These are phyloP conservation scores for Dissophora ornata DNA, from an alignment of 192 early-diverging fungal genomes.

Conservation along the genomic window DNA sequence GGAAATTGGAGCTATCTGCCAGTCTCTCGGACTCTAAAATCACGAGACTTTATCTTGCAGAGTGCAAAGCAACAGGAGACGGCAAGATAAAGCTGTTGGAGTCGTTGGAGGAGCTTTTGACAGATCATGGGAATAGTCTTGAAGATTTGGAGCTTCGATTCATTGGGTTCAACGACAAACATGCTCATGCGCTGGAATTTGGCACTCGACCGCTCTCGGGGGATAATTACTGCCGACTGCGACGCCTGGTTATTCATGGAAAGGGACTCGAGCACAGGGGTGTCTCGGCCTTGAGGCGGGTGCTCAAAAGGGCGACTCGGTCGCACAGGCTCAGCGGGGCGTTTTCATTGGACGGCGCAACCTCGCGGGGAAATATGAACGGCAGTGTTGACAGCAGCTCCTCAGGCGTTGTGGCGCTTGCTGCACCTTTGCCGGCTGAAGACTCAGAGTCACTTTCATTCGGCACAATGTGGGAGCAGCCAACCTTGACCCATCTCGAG, in stretches of 20 bases:
- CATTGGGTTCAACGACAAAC: constrained; percentile 48
- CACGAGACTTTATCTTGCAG: constrained; percentile 22
- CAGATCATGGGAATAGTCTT: constrained; percentile 13
- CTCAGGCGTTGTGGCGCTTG: neutral
- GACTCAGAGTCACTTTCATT: constrained; percentile 12
- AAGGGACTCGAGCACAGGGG: constrained; percentile 34
- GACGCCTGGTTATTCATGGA: constrained; percentile 47
- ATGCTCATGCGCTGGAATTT: constrained; percentile 46
- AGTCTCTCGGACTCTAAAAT: constrained; percentile 10
- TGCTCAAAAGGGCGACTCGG: constrained; percentile 25
- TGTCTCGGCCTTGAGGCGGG: constrained; percentile 19
- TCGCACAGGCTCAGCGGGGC: neutral
- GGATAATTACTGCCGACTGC: constrained; percentile 13
- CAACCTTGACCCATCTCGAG: constrained; percentile 41
- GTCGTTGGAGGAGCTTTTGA: constrained; percentile 39
- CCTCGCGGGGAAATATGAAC: too few relatives aligned
- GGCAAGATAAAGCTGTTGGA: constrained; percentile 17
- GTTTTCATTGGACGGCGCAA: neutral
- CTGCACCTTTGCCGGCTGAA: neutral
- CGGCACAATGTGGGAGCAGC: constrained; percentile 20
- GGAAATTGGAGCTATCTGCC: constrained; percentile 41
- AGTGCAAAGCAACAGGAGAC: constrained; percentile 28
- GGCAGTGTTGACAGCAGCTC: neutral
- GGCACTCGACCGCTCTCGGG: constrained; percentile 23
- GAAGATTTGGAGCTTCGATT: constrained; percentile 43